A percentile compares a stretch with the other conserved stretches of the same genome.
phyloP scores from a whole-genome alignment of 768 basidiomycete genomes.

The Lactarius evosmus region DNA sequence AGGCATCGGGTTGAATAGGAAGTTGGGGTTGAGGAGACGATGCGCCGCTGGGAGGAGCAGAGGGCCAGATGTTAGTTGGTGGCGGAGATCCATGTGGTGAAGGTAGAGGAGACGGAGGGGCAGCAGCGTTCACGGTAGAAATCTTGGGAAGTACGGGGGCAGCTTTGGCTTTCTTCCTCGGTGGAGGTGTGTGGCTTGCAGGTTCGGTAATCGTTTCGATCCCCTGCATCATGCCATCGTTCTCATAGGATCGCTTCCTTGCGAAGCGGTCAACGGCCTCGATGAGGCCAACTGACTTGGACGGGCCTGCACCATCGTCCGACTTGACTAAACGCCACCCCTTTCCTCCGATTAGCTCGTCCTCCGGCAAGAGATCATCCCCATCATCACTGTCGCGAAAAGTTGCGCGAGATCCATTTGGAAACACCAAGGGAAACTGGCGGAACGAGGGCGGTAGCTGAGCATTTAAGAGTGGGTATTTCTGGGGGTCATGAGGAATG shows the following conservation, averaged over 20 bases:
- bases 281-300: conserved; percentile 57
- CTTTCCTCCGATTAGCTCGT: conserved; percentile 57
- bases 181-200: conserved; percentile 47
- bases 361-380: conserved; percentile 69
- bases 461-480: conserved; percentile 74
- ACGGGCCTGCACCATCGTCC: conserved; percentile 52
- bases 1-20: conserved; percentile 77
- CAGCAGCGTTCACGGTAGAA: conserved; percentile 67
- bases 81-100: conserved; percentile 84
- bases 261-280: conserved; percentile 85
- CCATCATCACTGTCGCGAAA: conserved; percentile 64
- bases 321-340: conserved; percentile 76
- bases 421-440: conserved; percentile 74
- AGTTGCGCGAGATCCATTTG: conserved; percentile 74
- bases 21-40: conserved; percentile 63
- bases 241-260: conserved; percentile 53
- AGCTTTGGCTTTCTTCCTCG: conserved; percentile 74
- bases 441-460: conserved; percentile 70
- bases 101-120: conserved; percentile 79
- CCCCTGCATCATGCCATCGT: conserved; percentile 68
- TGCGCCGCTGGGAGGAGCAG: conserved; percentile 74
- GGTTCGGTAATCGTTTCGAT: conserved; percentile 57
- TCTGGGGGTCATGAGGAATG: conserved; percentile 73
- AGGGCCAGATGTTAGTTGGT: conserved; percentile 73
- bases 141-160: conserved; percentile 53